A percentile compares a stretch with the other conserved stretches of the same genome.
phyloP scores from a whole-genome alignment of 2,329 filamentous ascomycete genomes.

The Penicillium sp. region DNA sequence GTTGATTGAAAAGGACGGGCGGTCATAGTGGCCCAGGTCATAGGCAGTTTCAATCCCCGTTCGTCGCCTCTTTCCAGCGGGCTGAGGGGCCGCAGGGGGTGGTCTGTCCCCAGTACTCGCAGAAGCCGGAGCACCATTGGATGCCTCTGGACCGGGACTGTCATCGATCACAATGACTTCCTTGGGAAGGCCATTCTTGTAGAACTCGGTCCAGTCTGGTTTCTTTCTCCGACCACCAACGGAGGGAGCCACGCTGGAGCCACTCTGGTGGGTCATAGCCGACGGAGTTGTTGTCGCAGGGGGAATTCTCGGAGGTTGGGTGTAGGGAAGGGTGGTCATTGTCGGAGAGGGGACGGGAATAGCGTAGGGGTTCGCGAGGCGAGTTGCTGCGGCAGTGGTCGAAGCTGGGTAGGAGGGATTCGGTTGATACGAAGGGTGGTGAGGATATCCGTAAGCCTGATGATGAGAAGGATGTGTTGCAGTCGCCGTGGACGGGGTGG shows the following conservation, averaged over 20 bases:
- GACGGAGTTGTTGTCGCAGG: constrained; percentile 39
- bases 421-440: constrained; percentile 54
- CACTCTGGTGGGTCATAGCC: constrained; percentile 39
- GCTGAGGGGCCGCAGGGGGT: constrained; percentile 37
- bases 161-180: constrained; percentile 81
- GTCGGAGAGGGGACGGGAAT: constrained; percentile 40
- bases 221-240: constrained; percentile 48
- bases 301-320: constrained; percentile 36
- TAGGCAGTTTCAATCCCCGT: constrained; percentile 61
- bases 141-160: constrained; percentile 53
- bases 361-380: constrained; percentile 44
- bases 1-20: constrained; percentile 68
- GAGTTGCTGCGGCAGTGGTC: constrained; percentile 39
- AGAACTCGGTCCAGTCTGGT: constrained; percentile 77
- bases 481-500: constrained; percentile 75
- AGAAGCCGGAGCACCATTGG: constrained; percentile 23
- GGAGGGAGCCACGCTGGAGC: constrained; percentile 39
- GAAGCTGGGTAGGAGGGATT: constrained; percentile 53
- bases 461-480: constrained; percentile 69
- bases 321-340: constrained; percentile 33
- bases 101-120: constrained; percentile 24
- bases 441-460: constrained; percentile 62
- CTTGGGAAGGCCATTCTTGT: constrained; percentile 77
- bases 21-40: constrained; percentile 70
- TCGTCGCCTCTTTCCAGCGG: constrained; percentile 69